Conservation (phyloP, 768 basidiomycete genomes). For the Hemileccinum rubropunctum region DNA sequence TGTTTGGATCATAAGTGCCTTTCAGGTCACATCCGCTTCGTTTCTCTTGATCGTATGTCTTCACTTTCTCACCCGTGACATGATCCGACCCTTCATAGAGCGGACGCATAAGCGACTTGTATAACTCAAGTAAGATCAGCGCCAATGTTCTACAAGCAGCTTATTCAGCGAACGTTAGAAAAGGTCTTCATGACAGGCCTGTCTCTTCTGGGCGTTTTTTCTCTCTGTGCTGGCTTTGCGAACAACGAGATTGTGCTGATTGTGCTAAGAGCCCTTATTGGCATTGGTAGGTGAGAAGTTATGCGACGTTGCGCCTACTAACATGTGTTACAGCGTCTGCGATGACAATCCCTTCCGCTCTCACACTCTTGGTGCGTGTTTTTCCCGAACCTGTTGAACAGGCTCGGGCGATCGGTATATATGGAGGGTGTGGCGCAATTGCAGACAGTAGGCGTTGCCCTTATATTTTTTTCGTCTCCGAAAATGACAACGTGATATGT, state of each 20-base stretch:
- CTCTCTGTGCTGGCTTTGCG: constrained; percentile 47
- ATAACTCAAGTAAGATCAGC: constrained; percentile 29
- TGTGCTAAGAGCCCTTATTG: constrained; percentile 50
- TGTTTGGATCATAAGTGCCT: constrained; percentile 43
- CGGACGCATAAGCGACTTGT: constrained; percentile 26
- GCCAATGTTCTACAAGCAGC: constrained; percentile 18
- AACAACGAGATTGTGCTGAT: constrained; percentile 45
- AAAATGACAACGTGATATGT: not conserved
- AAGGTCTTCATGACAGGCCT: constrained; percentile 42
- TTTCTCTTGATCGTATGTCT: constrained; percentile 29
- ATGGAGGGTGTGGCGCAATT: constrained; percentile 45
- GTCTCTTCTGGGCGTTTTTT: constrained; percentile 39
- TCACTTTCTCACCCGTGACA: not conserved
- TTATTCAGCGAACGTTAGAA: constrained; percentile 37
- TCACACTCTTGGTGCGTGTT: constrained; percentile 47
- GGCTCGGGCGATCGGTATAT: constrained; percentile 45
- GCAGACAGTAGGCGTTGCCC: constrained; percentile 37
- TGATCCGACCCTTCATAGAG: constrained; percentile 19
- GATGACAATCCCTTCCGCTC: constrained; percentile 49
- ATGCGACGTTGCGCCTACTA: not conserved
- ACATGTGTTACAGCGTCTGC: constrained; percentile 36
- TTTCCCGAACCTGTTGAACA: constrained; percentile 48
- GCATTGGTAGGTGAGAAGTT: constrained; percentile 34
- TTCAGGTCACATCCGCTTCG: constrained; percentile 47
- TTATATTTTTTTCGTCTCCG: not conserved